These are phyloP conservation scores for Aschersonia sp. DNA, from an alignment of 2,329 filamentous ascomycete genomes.

Conservation along the genomic window DNA sequence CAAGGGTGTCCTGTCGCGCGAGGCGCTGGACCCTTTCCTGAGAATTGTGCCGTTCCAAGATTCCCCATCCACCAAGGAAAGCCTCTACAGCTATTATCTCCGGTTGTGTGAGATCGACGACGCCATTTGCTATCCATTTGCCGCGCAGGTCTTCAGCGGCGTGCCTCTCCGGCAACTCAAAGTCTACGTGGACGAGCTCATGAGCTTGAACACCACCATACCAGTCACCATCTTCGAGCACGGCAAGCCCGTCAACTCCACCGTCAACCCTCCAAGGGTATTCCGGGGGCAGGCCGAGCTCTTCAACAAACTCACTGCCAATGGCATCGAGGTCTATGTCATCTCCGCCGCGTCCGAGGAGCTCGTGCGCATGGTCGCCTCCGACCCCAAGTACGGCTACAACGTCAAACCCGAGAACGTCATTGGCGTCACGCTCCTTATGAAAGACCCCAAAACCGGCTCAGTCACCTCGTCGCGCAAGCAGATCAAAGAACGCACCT, in stretches of 20 bases:
- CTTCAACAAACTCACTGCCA: conserved; percentile 25
- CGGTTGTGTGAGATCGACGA: conserved; percentile 27
- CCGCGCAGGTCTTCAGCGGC: conserved; percentile 25
- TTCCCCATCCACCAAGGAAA: conserved; percentile 20
- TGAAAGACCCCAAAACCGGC: conserved; percentile 15
- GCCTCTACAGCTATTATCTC: conserved; percentile 29
- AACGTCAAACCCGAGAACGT: conserved; percentile 28
- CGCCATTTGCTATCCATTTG: conserved; percentile 27
- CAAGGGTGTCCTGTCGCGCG: conserved; percentile 23
- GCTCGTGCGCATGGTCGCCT: conserved; percentile 29
- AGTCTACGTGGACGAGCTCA: conserved; percentile 30
- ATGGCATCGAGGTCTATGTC: conserved; percentile 28
- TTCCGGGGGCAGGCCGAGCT: conserved; percentile 27
- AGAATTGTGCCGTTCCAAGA: conserved; percentile 28
- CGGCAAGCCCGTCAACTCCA: conserved; percentile 13
- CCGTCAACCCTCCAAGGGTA: conserved; percentile 19
- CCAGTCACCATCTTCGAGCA: conserved; percentile 20
- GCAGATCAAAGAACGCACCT: conserved; percentile 22
- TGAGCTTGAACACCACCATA: conserved; percentile 24
- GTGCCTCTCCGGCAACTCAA: conserved; percentile 28
- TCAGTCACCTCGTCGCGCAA: conserved; percentile 21
- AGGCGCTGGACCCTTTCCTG: conserved; percentile 23
- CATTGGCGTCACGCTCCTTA: conserved; percentile 24
- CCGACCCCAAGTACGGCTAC: conserved; percentile 29
- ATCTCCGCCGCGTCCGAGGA: conserved; percentile 27